Percentiles rank a stretch among this genome's conserved stretches.
These are phyloP conservation scores for Tubosaeta sp. DNA, from an alignment of 768 basidiomycete genomes.

Conservation along the genomic window DNA sequence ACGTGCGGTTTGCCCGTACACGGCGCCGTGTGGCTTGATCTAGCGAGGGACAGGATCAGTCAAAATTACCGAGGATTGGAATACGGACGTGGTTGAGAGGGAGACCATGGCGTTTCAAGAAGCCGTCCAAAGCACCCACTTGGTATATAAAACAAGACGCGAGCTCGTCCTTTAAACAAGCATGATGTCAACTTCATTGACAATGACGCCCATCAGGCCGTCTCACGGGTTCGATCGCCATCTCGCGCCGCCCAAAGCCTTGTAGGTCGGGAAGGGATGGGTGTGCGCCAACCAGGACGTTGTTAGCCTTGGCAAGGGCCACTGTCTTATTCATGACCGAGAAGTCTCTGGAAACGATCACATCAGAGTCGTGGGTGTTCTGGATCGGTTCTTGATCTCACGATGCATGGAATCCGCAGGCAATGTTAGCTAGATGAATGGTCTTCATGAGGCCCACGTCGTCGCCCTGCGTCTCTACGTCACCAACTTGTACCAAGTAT, in stretches of 20 bases:
- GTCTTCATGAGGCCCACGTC: too few species aligned
- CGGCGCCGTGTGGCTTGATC: slow-evolving; percentile 61
- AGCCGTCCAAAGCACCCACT: slow-evolving; percentile 53
- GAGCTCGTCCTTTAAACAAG: slow-evolving; percentile 39
- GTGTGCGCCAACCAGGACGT: slow-evolving; percentile 29
- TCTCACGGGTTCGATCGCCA: slow-evolving; percentile 56
- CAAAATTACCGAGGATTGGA: too few species aligned
- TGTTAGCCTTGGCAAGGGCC: too few species aligned
- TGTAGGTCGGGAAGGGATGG: too few species aligned
- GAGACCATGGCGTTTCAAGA: slow-evolving; percentile 50
- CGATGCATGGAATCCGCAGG: too few species aligned
- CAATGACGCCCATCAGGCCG: not conserved
- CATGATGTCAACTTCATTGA: not conserved
- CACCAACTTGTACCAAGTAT: too few species aligned
- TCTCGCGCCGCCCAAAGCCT: slow-evolving; percentile 31
- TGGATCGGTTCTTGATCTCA: too few species aligned
- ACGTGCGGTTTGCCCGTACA: slow-evolving; percentile 57
- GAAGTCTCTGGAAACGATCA: too few species aligned
- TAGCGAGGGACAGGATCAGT: slow-evolving; percentile 14
- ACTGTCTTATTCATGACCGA: too few species aligned
- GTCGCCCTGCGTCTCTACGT: too few species aligned
- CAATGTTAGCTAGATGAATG: too few species aligned
- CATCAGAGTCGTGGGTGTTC: too few species aligned
- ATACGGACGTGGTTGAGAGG: slow-evolving; percentile 50
- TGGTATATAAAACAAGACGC: slow-evolving; percentile 50